These are phyloP conservation scores for Ramularia endophylla DNA, from an alignment of 2,329 filamentous ascomycete genomes.

Conservation along the genomic window DNA sequence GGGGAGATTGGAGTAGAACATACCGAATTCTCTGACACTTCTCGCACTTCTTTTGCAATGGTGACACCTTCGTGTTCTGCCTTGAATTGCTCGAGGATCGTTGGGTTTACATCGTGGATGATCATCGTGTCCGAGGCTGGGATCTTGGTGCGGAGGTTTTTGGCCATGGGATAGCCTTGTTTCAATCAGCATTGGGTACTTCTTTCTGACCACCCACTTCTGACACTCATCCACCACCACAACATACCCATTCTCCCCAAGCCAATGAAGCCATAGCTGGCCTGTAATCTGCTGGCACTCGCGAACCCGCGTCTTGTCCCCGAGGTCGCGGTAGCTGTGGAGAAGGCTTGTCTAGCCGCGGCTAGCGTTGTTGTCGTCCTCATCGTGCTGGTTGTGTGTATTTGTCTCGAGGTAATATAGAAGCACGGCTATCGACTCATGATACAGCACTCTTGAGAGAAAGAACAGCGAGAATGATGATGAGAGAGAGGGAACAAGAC, in stretches of 20 bases:
- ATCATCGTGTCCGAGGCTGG: conserved; percentile 56
- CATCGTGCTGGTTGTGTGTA: conserved; percentile 7
- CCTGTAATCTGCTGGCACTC: conserved; percentile 36
- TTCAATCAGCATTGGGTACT: no score
- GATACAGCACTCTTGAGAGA: no score
- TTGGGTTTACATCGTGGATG: conserved; percentile 60
- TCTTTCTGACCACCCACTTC: no score
- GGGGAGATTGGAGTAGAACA: conserved; percentile 28
- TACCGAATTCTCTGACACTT: conserved; percentile 63
- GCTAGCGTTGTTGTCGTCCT: conserved; percentile 10
- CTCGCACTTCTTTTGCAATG: conserved; percentile 52
- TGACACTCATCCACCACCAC: no score
- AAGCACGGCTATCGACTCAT: no score
- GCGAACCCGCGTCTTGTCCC: conserved; percentile 38
- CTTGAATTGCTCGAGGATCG: conserved; percentile 51
- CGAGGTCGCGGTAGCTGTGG: conserved; percentile 17
- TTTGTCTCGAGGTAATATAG: not conserved
- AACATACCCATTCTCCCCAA: conserved; percentile 45
- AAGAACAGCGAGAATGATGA: no score
- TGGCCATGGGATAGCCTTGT: conserved; percentile 65
- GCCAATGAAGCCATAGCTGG: conserved; percentile 47
- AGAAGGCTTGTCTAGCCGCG: conserved; percentile 15
- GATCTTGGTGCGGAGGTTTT: conserved; percentile 62
- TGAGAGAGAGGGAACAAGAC: no score
- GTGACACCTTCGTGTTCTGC: conserved; percentile 49